phyloP scores from a whole-genome alignment of 345 rosid genomes.

The Pseudoturritis turrita region DNA sequence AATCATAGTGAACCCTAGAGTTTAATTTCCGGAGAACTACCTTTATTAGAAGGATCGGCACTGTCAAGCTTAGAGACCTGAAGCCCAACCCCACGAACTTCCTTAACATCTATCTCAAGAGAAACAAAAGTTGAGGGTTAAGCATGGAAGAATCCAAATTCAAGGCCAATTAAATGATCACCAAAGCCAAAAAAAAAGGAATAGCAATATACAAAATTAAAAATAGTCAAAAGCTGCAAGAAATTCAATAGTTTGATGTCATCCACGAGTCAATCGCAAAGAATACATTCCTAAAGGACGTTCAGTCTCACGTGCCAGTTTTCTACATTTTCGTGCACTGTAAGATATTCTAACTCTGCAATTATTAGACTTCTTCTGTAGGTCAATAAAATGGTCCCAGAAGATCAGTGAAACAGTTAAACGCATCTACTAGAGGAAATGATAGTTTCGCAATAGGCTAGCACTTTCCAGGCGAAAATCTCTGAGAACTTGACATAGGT shows the following conservation, averaged over 20 bases:
- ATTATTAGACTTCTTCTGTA: neutral
- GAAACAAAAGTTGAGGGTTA: neutral
- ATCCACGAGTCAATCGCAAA: neutral
- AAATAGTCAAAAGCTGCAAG: neutral
- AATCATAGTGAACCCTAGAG: slow-evolving; percentile 8
- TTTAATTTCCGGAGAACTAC: slow-evolving; percentile 30
- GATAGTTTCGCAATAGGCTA: neutral
- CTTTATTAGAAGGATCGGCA: slow-evolving; percentile 56
- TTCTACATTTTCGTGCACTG: neutral
- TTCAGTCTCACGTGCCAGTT: neutral
- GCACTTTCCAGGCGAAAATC: neutral
- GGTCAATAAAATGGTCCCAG: neutral
- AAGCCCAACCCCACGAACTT: slow-evolving; percentile 90
- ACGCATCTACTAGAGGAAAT: neutral
- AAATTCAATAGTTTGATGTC: neutral
- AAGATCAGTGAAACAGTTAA: neutral
- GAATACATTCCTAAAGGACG: neutral
- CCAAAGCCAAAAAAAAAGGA: neutral
- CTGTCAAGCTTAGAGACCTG: slow-evolving; percentile 90
- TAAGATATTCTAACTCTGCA: neutral
- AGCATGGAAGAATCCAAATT: neutral
- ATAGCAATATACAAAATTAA: neutral
- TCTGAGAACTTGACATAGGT: neutral
- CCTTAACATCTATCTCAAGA: slow-evolving; percentile 59
- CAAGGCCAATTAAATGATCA: neutral